These are phyloP conservation scores for Polygonum aviculare DNA, from an alignment of 148 eudicot genomes.

Conservation along the genomic window DNA sequence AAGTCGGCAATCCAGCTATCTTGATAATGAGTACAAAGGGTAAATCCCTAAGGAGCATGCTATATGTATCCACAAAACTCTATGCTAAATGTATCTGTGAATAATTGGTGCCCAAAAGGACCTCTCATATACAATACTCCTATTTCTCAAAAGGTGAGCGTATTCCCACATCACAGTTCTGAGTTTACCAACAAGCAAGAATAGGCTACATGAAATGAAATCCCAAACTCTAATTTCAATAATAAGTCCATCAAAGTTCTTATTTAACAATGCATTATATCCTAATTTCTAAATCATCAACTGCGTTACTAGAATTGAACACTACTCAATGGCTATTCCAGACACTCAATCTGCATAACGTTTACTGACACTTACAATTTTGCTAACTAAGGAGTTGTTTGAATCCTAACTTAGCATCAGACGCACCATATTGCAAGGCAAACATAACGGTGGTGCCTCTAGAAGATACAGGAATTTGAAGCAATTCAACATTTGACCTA, in stretches of 20 bases:
- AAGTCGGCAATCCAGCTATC: neutral
- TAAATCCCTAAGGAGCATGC: neutral
- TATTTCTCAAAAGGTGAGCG: neutral
- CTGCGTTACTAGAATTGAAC: neutral
- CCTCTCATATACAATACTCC: neutral
- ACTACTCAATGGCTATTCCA: neutral
- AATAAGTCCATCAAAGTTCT: neutral
- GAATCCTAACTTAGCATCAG: neutral
- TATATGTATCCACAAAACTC: neutral
- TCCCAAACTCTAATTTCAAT: neutral
- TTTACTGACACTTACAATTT: neutral
- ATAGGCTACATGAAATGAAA: neutral
- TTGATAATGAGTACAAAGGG: neutral
- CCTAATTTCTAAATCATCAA: neutral
- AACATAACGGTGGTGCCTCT: neutral
- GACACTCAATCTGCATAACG: neutral
- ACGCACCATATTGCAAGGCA: neutral
- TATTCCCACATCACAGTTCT: neutral
- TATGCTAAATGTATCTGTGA: neutral
- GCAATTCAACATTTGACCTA: neutral
- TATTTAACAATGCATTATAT: neutral
- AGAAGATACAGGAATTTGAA: neutral
- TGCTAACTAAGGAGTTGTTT: neutral
- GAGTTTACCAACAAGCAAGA: neutral
- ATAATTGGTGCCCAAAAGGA: neutral